Base-by-base conservation (phyloP, 208 protist species). In the Trypanosoma rangeli region DNA sequence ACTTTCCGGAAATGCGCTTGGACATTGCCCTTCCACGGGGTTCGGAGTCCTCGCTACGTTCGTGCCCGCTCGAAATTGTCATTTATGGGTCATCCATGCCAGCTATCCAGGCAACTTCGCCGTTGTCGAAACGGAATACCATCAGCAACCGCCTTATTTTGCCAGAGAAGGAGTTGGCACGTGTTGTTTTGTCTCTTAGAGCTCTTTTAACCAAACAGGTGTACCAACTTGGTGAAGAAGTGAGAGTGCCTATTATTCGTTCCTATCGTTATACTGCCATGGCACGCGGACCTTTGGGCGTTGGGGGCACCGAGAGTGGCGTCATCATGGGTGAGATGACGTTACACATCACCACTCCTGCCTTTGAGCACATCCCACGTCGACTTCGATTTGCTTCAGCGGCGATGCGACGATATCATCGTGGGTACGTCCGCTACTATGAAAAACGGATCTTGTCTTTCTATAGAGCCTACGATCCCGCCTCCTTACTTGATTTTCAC, bases 391-490 rank as follows among this genome's bases (percentile, higher is more conserved):
- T 94, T 60, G 66, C 24, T 28, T 16, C 2, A 49, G 7, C 33
- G 9, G 29, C 35, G 4, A 57, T 58, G 52, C 53, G n/a, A 29
- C 58, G 42, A 15, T 74, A 90, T 56, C 63, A 81, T 49, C 84
- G 74, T 29, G 59, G 55, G 28, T 90, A 84, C 61, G 80, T 94
- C 31, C 80, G 84, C 46, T 87, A 90, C 81, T 92, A 86, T 74
- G 79, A 81, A 58, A 80, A 71, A 9, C 84, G 90, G 56, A 87
- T 95, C 63, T 61, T 70, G 0, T 65, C 73, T 8, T 87, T 83
- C 60, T 82, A 93, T 67, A 70, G 78, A 35, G 44, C 70, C 24
- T 62, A 81, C 72, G 76, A 73, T 59, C 82, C 86, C 0, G 60
- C 59, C 1, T 70, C 74, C 4, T 70, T 95, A 52, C 64, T 70